Evolutionary conservation across 164 flowering plant genomes (phyloP), one percentile per base, ranked within the genome.

Genomic region (Pachysandra terminalis): DNA sequence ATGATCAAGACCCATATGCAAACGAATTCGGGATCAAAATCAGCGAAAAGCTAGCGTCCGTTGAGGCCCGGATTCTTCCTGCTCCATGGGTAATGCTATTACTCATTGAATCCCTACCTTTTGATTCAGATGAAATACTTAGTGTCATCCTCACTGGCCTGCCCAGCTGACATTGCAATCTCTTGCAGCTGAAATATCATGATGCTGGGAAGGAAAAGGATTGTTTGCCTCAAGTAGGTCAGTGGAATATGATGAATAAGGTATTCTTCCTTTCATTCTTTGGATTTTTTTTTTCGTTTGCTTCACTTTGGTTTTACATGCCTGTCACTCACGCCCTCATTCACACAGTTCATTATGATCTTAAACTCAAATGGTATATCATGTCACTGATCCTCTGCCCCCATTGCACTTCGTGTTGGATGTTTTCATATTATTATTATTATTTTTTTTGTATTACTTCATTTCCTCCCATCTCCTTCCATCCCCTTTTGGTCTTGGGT

Each of bases 231-330:
- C 96, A 87, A 69, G 92, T 87, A 73, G 96, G 96, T 70, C 96
- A 90, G 70, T 90, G 96, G 96, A 90, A 90, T 74, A 90, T 90
- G 96, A 84, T 82, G 92, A 87, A 90, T 80, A 90, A 90, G 90
- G 96, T 86, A 79, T 7, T 24, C 0, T n/a, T 12, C 21, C 14
- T 17, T n/a, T 54, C 10, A 27, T 12, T 24, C 32, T 19, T 32
- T 15, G 10, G 27, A 19, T 32, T 5, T 5, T 14, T 26, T 63
- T 16, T 57, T 5, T 58, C 27, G 4, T 45, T 16, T 15, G 4
- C n/a, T 25, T 60, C 19, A 27, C n/a, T 10, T 45, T 10, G 14
- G 10, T 45, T 45, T 12, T 45, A 45, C 51, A 1, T 5, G 51
- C 51, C 17, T 45, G 51, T 1, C 51, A 45, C 51, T 45, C 37